phyloP scores from a whole-genome alignment of 495 filamentous ascomycete genomes.

The Aspergillus indologenus region DNA sequence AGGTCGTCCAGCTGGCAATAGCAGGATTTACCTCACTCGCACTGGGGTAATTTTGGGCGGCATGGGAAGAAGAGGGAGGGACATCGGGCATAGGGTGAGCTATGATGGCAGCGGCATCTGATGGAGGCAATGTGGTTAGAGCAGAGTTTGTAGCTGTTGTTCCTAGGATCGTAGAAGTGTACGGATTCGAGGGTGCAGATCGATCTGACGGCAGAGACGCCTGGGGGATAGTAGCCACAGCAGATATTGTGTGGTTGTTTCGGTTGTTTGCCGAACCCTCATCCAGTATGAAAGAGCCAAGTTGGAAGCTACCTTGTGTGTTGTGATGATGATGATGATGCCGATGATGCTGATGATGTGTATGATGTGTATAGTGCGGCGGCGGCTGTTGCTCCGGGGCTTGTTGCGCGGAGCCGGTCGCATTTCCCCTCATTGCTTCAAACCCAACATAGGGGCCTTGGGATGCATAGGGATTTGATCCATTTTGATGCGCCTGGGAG shows the following conservation, averaged over 20 bases:
- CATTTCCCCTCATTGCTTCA: slow-evolving; percentile 15
- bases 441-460: slow-evolving; percentile 25
- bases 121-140: slow-evolving; percentile 29
- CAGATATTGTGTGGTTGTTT: slow-evolving; percentile 21
- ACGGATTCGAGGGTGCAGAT: slow-evolving; percentile 15
- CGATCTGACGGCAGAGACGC: slow-evolving; percentile 10
- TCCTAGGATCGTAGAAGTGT: slow-evolving; percentile 6
- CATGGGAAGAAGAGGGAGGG: slow-evolving; percentile 41
- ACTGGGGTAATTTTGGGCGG: slow-evolving; percentile 39
- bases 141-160: slow-evolving; percentile 21
- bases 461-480: neutral
- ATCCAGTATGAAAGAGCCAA: slow-evolving; percentile 17
- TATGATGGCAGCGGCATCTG: slow-evolving; percentile 36
- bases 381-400: slow-evolving; percentile 17
- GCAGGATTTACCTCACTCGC: slow-evolving; percentile 35
- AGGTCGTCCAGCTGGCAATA: slow-evolving; percentile 19
- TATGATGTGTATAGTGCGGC: slow-evolving; percentile 3
- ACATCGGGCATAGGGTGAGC: slow-evolving; percentile 35
- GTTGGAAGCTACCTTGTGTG: slow-evolving; percentile 29
- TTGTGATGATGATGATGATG: slow-evolving; percentile 13
- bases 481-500: slow-evolving; percentile 10
- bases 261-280: slow-evolving; percentile 15
- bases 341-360: slow-evolving; percentile 15
- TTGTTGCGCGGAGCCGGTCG: slow-evolving; percentile 24
- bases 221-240: slow-evolving; percentile 21